Evolutionary conservation across 257 asterid species (phyloP).

Genomic region (Datura wrightii): DNA sequence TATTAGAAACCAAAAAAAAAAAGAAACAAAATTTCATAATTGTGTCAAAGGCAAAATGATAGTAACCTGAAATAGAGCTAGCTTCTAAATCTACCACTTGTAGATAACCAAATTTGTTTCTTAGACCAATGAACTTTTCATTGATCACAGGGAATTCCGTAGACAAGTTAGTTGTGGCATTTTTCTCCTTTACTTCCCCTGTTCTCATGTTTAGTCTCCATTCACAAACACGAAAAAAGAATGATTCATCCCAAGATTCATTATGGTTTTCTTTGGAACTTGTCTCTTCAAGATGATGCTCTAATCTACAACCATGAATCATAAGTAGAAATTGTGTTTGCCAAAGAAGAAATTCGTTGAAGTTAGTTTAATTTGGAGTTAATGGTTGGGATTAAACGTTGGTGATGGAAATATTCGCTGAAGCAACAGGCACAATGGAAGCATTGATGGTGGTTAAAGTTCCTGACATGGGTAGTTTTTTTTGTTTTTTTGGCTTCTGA

Average conservation of each 20-base stretch:
- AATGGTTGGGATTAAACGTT: too few relatives aligned
- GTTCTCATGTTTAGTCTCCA: slow-evolving; percentile 68
- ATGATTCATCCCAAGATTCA: slow-evolving; percentile 35
- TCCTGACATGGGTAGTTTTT: too few relatives aligned
- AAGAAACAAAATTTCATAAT: neutral
- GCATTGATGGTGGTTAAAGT: too few relatives aligned
- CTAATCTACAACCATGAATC: too few relatives aligned
- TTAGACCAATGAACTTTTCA: slow-evolving; percentile 46
- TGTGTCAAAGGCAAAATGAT: neutral
- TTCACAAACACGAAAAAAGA: slow-evolving; percentile 55
- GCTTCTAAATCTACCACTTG: slow-evolving; percentile 49
- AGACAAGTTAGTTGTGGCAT: slow-evolving; percentile 52
- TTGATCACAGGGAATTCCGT: slow-evolving; percentile 75
- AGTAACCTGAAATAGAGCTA: slow-evolving; percentile 58
- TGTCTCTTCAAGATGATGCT: slow-evolving; percentile 24
- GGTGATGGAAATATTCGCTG: too few relatives aligned
- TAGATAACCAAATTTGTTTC: slow-evolving; percentile 59
- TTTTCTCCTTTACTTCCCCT: slow-evolving; percentile 56
- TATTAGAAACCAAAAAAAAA: neutral
- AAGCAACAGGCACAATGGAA: too few relatives aligned
- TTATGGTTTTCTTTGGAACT: slow-evolving; percentile 26
- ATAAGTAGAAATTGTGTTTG: too few relatives aligned
- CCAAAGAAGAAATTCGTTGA: too few relatives aligned
- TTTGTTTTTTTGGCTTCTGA: too few relatives aligned
- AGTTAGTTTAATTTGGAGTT: too few relatives aligned